These are phyloP conservation scores for Emergomyces orientalis DNA, from an alignment of 2,329 filamentous ascomycete genomes.

Conservation along the genomic window DNA sequence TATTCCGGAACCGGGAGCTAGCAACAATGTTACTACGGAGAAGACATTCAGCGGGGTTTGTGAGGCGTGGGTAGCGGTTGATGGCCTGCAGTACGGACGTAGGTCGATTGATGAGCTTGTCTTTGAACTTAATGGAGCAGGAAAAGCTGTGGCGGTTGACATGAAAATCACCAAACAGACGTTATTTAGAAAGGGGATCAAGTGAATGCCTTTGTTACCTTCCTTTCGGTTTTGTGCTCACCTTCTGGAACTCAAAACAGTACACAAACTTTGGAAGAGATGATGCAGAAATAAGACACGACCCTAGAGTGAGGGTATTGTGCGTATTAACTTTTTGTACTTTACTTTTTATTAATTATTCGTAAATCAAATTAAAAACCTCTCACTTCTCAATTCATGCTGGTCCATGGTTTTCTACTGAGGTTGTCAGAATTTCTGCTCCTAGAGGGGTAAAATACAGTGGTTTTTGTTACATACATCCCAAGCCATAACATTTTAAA, in stretches of 20 bases:
- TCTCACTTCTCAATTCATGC: too few relatives aligned
- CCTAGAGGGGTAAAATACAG: too few relatives aligned
- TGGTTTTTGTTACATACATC: too few relatives aligned
- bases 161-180: constrained; percentile 48
- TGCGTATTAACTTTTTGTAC: too few relatives aligned
- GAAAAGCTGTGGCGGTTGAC: constrained; percentile 18
- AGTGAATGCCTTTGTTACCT: neutral
- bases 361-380: too few relatives aligned
- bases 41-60: constrained; percentile 18
- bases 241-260: neutral
- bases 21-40: constrained; percentile 8
- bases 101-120: constrained; percentile 21
- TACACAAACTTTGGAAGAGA: neutral
- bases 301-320: too few relatives aligned
- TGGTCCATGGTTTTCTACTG: too few relatives aligned
- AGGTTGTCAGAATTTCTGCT: too few relatives aligned
- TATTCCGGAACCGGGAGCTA: constrained; percentile 12
- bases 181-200: neutral
- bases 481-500: too few relatives aligned
- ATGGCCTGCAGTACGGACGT: constrained; percentile 16
- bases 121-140: constrained; percentile 18
- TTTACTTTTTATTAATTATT: too few relatives aligned
- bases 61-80: constrained; percentile 21
- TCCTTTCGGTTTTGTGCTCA: neutral
- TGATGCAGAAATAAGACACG: neutral